These are phyloP conservation scores for Myrmaecium sp. DNA, from an alignment of 2,329 filamentous ascomycete genomes.

Conservation along the genomic window DNA sequence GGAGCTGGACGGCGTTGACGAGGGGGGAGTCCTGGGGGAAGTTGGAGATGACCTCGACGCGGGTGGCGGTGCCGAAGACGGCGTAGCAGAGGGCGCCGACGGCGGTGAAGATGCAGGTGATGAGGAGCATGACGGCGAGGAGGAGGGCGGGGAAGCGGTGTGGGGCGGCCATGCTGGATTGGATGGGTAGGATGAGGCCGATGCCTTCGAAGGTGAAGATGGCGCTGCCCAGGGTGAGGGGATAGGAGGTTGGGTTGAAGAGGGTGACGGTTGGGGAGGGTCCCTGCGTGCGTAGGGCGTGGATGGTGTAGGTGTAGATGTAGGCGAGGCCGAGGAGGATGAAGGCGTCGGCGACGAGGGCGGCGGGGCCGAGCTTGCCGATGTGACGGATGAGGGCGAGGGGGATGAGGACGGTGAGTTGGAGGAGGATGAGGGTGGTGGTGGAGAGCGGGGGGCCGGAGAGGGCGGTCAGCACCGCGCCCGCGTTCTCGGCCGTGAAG, in stretches of 20 bases:
- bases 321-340: slow-evolving; percentile 55
- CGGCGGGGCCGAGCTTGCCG: slow-evolving; percentile 52
- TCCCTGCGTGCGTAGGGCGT: slow-evolving; percentile 35
- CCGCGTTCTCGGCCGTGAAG: slow-evolving; percentile 59
- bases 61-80: slow-evolving; percentile 50
- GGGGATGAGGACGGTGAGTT: slow-evolving; percentile 47
- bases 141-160: slow-evolving; percentile 50
- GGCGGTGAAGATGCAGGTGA: slow-evolving; percentile 55
- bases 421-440: slow-evolving; percentile 45
- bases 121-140: slow-evolving; percentile 53
- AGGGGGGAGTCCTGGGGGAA: slow-evolving; percentile 52
- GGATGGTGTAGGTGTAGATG: slow-evolving; percentile 57
- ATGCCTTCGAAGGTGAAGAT: slow-evolving; percentile 72
- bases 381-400: slow-evolving; percentile 58
- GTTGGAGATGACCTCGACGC: slow-evolving; percentile 61
- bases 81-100: slow-evolving; percentile 59
- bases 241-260: slow-evolving; percentile 54
- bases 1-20: slow-evolving; percentile 61
- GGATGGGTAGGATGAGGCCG: slow-evolving; percentile 58
- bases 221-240: slow-evolving; percentile 53
- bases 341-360: slow-evolving; percentile 53
- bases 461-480: slow-evolving; percentile 46
- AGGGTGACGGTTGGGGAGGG: slow-evolving; percentile 44
- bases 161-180: slow-evolving; percentile 57
- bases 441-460: slow-evolving; percentile 33